Percentiles rank a stretch among this genome's conserved stretches.
Conservation (phyloP, 1,284 basidiomycete genomes). For the Phlebopus sp. region DNA sequence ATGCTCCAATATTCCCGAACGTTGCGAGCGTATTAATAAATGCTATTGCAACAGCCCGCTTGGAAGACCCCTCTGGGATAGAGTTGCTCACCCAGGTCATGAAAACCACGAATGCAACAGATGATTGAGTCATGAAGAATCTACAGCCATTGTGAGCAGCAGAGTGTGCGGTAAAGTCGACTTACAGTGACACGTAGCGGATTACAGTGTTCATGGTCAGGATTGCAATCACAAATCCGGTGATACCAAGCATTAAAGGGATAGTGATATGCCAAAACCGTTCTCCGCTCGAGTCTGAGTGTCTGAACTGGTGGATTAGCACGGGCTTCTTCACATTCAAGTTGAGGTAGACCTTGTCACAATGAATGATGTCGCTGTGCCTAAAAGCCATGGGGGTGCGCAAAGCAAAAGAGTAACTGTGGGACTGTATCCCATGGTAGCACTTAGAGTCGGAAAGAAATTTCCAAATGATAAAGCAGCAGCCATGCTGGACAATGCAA, state of each 20-base stretch:
- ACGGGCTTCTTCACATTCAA: neutral
- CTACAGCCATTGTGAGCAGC: slow-evolving; percentile 21
- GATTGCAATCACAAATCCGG: slow-evolving; percentile 58
- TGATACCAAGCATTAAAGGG: slow-evolving; percentile 42
- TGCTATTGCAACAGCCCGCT: slow-evolving; percentile 52
- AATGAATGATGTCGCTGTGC: slow-evolving; percentile 42
- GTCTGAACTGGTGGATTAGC: slow-evolving; percentile 28
- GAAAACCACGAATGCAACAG: slow-evolving; percentile 49
- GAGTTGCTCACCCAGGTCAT: slow-evolving; percentile 52
- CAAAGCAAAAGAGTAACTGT: slow-evolving; percentile 56
- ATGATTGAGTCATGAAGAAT: slow-evolving; percentile 54
- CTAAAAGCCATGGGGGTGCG: slow-evolving; percentile 60
- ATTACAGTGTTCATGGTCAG: slow-evolving; percentile 48
- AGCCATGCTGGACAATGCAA: slow-evolving; percentile 45
- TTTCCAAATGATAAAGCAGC: slow-evolving; percentile 57
- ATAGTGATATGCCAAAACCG: slow-evolving; percentile 51
- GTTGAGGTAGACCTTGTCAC: slow-evolving; percentile 33
- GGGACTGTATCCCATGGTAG: slow-evolving; percentile 52
- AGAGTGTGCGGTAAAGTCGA: neutral
- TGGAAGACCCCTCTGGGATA: slow-evolving; percentile 48
- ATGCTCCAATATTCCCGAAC: slow-evolving; percentile 51
- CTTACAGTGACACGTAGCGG: slow-evolving; percentile 50
- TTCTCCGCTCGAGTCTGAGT: slow-evolving; percentile 51
- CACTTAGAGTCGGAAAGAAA: slow-evolving; percentile 52
- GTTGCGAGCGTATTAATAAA: slow-evolving; percentile 51